These are phyloP conservation scores for Paracoccidioides brasiliensis DNA, from an alignment of 2,329 filamentous ascomycete genomes.

Conservation along the genomic window DNA sequence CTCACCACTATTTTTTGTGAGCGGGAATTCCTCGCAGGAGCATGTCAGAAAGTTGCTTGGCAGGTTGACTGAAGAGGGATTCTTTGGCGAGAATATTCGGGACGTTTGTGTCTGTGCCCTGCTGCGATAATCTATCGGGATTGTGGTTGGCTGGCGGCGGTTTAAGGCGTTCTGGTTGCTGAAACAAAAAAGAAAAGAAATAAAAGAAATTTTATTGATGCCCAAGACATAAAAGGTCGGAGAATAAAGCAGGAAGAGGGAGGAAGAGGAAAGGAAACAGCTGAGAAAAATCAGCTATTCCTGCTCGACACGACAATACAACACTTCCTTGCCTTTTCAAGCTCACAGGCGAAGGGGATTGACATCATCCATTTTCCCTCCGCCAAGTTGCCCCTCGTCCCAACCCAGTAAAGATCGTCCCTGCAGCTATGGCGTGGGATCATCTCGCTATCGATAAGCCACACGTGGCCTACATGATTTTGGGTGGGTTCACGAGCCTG, in stretches of 20 bases:
- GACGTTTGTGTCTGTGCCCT: background rate
- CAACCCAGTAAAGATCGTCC: background rate
- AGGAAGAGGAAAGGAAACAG: background rate
- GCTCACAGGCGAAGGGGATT: background rate
- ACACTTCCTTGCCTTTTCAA: background rate
- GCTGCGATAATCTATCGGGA: background rate
- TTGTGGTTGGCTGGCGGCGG: background rate
- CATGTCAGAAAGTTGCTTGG: background rate
- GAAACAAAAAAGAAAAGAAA: background rate
- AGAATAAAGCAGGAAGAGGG: background rate
- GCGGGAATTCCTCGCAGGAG: background rate
- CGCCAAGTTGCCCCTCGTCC: too few species aligned
- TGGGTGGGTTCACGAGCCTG: constrained; percentile 90
- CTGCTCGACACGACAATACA: background rate
- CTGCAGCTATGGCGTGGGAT: constrained; percentile 36
- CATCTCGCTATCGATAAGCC: constrained; percentile 65
- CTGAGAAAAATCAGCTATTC: background rate
- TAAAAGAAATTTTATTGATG: too few species aligned
- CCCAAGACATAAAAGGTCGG: too few species aligned
- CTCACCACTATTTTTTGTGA: too few species aligned
- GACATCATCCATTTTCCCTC: background rate
- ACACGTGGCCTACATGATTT: constrained; percentile 95
- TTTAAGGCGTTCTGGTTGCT: background rate
- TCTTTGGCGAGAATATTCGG: background rate
- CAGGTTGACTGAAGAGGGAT: background rate